Percentiles rank a stretch among this genome's conserved stretches.
Evolutionary conservation across 2,329 filamentous ascomycete species (phyloP).

Genomic region (Chaetomium globosum): DNA sequence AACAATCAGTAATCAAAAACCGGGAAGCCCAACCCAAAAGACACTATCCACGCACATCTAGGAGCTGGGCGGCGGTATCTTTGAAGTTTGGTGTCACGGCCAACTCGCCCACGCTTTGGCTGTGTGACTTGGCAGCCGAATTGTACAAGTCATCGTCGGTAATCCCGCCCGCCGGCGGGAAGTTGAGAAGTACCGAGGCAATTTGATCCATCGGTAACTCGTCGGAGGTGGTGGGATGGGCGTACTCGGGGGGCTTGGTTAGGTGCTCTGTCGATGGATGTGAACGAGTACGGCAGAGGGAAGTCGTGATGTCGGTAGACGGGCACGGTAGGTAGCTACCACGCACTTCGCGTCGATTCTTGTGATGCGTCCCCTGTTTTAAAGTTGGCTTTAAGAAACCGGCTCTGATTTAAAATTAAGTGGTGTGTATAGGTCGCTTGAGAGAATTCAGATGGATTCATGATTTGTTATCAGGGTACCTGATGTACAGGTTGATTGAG

Average conservation of each 20-base stretch:
- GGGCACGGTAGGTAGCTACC: background rate
- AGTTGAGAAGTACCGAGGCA: conserved; percentile 47
- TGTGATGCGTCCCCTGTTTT: background rate
- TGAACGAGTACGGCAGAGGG: background rate
- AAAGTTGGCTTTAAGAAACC: background rate
- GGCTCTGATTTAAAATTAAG: background rate
- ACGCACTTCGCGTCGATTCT: background rate
- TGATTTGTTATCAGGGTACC: background rate
- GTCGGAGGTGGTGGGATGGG: background rate
- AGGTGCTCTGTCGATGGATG: background rate
- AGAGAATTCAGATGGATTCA: background rate
- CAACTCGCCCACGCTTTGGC: conserved; percentile 45
- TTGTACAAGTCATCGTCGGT: conserved; percentile 47
- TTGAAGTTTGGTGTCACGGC: conserved; percentile 41
- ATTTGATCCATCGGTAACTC: conserved; percentile 44
- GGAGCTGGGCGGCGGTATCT: conserved; percentile 44
- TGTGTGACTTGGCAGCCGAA: conserved; percentile 45
- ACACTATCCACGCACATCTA: conserved; percentile 44
- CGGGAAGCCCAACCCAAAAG: background rate
- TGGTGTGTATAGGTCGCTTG: background rate
- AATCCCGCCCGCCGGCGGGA: conserved; percentile 43
- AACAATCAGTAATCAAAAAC: conserved; percentile 30
- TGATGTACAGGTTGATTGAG: background rate
- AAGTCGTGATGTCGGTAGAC: background rate
- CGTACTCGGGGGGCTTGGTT: background rate